A percentile compares a stretch with the other conserved stretches of the same genome.
phyloP scores from a whole-genome alignment of 2,329 filamentous ascomycete genomes.

The Akanthomyces uredinophilus region DNA sequence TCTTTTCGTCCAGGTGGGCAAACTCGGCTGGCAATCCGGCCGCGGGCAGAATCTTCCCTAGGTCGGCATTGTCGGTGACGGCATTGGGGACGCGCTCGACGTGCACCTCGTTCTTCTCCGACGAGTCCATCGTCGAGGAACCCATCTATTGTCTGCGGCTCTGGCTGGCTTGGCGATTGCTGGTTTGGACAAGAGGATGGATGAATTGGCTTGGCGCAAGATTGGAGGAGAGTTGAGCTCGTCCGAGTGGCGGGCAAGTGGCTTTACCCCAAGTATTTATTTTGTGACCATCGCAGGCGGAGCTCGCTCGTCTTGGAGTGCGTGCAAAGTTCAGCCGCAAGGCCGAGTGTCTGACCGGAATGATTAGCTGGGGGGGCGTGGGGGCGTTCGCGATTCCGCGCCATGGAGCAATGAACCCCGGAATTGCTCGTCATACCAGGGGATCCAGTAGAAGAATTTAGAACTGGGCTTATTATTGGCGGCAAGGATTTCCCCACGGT shows the following conservation, averaged over 20 bases:
- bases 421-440: not conserved
- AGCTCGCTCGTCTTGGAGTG: not conserved
- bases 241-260: not conserved
- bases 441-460: not conserved
- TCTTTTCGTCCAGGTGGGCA: conserved; percentile 45
- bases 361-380: not conserved
- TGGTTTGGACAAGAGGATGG: too few species aligned
- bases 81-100: conserved; percentile 4
- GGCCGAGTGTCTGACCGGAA: not conserved
- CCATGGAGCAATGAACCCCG: not conserved
- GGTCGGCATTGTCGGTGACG: not conserved
- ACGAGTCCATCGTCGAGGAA: not conserved
- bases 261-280: not conserved
- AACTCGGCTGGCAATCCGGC: conserved; percentile 13
- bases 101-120: conserved; percentile 2
- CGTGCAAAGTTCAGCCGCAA: not conserved
- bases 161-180: not conserved
- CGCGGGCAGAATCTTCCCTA: not conserved
- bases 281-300: not conserved
- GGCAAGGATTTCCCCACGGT: not conserved
- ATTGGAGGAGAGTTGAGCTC: not conserved
- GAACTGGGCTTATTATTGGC: not conserved
- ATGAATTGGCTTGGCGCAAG: not conserved
- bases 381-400: not conserved
- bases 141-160: not conserved